phyloP scores from a whole-genome alignment of 441 rosid species.

The Bocquillonia castaneifolia region DNA sequence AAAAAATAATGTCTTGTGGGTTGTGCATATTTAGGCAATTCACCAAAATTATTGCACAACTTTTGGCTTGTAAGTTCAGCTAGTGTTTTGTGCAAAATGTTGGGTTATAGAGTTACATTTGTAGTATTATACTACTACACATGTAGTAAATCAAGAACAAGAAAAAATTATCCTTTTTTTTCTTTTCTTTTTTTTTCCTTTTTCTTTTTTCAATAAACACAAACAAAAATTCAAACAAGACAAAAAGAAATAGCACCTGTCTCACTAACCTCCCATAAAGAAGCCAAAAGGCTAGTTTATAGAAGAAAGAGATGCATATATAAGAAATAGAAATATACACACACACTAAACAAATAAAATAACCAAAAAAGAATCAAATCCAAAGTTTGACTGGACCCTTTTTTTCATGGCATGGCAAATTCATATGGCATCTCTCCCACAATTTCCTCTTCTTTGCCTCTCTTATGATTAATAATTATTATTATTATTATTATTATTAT shows the following conservation, averaged over 20 bases:
- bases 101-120: slow-evolving; percentile 9
- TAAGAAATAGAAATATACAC: not conserved
- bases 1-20: not conserved
- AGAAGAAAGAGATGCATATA: not conserved
- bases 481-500: not conserved
- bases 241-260: not conserved
- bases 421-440: slow-evolving; percentile 4
- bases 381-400: slow-evolving; percentile 43
- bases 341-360: not conserved
- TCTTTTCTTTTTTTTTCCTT: not conserved
- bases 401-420: not conserved
- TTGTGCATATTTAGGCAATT: not conserved
- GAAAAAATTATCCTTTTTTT: not conserved
- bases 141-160: not conserved
- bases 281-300: slow-evolving; percentile 6
- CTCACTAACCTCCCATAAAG: not conserved
- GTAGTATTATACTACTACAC: not conserved
- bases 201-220: not conserved
- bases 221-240: not conserved
- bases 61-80: slow-evolving; percentile 3
- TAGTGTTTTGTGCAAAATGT: slow-evolving; percentile 19
- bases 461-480: not conserved
- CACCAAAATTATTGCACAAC: not conserved
- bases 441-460: slow-evolving; percentile 12
- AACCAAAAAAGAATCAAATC: slow-evolving; percentile 29